Evolutionary conservation across 805 yeast species (phyloP), one percentile per base, ranked within the genome.

Genomic region (Saturnispora silvae): DNA sequence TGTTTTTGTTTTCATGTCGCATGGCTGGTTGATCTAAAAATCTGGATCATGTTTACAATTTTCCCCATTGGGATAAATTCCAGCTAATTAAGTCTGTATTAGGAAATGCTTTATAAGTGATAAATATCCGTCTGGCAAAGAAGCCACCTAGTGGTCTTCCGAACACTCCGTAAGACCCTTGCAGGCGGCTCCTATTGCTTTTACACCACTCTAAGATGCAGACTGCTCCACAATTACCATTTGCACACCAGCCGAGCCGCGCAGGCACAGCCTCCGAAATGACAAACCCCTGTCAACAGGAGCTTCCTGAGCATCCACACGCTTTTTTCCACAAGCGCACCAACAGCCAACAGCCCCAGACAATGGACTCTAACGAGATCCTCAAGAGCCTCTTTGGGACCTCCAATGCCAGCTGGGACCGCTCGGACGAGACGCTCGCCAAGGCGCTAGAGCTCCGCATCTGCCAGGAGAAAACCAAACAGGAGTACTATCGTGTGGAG

Each of bases 381-480:
- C 64, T 60, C 54, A 69, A 20, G 65, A 28, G 42, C 4, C 51
- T 77, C 8, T 57, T 80, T 26, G 86, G 85, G 1, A 62, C 73
- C 3, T 63, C 69, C 22, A 61, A 72, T 11, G 50, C 63, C 6
- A 54, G 60, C 25, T 75, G 80, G 71, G 74, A 76, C 1, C 67
- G 62, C 48, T 60, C 78, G 6, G 81, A 79, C 38, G 63, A 65
- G 7, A 68, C 85, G 3, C 64, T 77, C 20, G 54, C 64, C 19
- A 73, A 70, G 44, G 77, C 85, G 0, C 57, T 84, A 26, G 65
- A 67, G 24, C 65, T 80, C 22, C 66, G 75, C 36, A 55, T 73
- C 3, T 86, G 84, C 52, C 89, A 81, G 51, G 96, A 87, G 53
- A 66, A 70, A 31, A 80, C 96, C 2, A 80, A 79, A 45, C 95